phyloP scores from a whole-genome alignment of 495 filamentous ascomycete genomes.

The Chaetomium cochliodes region DNA sequence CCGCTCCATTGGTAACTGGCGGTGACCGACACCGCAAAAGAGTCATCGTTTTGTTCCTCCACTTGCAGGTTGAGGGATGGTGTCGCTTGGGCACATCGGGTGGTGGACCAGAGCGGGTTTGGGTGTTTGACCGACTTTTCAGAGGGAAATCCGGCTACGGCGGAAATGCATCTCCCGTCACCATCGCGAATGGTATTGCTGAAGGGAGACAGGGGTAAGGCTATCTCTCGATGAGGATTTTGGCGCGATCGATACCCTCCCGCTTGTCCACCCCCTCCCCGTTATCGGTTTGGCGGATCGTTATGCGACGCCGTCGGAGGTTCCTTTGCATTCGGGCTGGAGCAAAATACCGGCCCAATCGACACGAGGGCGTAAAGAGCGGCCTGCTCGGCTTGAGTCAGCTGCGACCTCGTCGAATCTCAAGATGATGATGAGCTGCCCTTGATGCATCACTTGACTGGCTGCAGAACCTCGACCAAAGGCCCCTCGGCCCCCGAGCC shows the following conservation, averaged over 20 bases:
- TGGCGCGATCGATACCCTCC: background rate
- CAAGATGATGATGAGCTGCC: constrained; percentile 5
- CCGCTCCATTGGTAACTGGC: constrained; percentile 18
- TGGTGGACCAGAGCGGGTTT: background rate
- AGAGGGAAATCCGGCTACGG: background rate
- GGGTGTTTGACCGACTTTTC: background rate
- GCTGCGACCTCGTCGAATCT: constrained; percentile 5
- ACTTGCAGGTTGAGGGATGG: background rate
- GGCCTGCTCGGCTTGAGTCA: constrained; percentile 16
- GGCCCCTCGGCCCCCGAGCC: constrained; percentile 2
- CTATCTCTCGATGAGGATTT: constrained; percentile 3
- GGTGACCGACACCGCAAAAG: background rate
- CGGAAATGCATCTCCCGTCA: background rate
- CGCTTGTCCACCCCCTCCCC: background rate
- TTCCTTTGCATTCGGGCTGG: background rate
- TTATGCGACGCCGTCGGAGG: constrained; percentile 6
- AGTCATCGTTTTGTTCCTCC: constrained; percentile 1
- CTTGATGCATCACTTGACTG: constrained; percentile 18
- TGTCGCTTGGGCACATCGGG: background rate
- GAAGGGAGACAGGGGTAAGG: background rate
- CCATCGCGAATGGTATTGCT: background rate
- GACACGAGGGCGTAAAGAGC: background rate
- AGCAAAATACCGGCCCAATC: background rate
- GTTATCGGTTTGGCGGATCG: constrained; percentile 10
- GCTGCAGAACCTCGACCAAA: constrained; percentile 13